Percentiles rank a stretch among this genome's conserved stretches.
phyloP scores from a whole-genome alignment of 129 eudicot genomes.

The Artemisia annua region DNA sequence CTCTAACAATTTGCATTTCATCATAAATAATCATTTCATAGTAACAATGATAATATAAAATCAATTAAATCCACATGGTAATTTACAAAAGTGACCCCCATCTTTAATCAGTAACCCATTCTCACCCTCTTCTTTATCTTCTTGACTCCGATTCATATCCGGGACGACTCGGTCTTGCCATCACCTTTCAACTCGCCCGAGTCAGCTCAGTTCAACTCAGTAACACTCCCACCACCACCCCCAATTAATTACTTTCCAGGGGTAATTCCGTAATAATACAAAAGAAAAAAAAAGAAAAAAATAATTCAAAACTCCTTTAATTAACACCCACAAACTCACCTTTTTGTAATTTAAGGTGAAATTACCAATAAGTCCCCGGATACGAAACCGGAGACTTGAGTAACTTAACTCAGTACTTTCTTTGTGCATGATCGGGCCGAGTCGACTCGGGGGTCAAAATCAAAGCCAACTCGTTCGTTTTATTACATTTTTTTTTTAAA shows the following conservation, averaged over 20 bases:
- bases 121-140: constrained; percentile 5
- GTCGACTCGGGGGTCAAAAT: constrained; percentile 43
- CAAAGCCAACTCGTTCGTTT: constrained; percentile 31
- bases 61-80: constrained; percentile 36
- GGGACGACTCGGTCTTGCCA: constrained; percentile 97
- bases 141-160: constrained; percentile 45
- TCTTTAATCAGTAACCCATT: constrained; percentile 15
- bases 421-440: constrained; percentile 30
- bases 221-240: constrained; percentile 26
- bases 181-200: constrained; percentile 55
- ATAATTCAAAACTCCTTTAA: constrained; percentile 5
- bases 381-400: constrained; percentile 2
- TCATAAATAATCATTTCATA: not conserved
- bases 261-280: constrained; percentile 26
- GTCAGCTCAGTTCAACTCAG: constrained; percentile 31
- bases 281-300: constrained; percentile 19
- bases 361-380: constrained; percentile 27
- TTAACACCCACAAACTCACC: constrained; percentile 22
- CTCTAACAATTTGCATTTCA: constrained; percentile 46
- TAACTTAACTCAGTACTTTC: not conserved
- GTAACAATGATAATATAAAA: constrained; percentile 7
- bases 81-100: constrained; percentile 49
- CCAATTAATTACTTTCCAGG: constrained; percentile 24
- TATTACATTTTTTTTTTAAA: constrained; percentile 12
- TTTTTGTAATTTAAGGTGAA: constrained; percentile 23